Base-by-base conservation (phyloP, 768 basidiomycete genomes). In the Hirschioporus abietinus region DNA sequence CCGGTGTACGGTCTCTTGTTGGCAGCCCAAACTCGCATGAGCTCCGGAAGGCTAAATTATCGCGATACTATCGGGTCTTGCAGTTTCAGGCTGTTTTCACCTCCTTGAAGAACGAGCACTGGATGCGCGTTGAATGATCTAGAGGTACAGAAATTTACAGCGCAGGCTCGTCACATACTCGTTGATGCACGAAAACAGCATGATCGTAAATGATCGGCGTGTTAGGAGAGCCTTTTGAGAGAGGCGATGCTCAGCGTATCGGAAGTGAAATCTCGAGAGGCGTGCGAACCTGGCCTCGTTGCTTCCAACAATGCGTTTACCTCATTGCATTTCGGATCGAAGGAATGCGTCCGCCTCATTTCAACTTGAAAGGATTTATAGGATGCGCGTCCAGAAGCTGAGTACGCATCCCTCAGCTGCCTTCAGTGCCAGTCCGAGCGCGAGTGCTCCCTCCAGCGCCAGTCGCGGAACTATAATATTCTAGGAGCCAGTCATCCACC, bases 401-500 rank as follows among this genome's bases (percentile, higher is more conserved):
- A 52, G 20, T 52, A 52, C 42, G 20, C 12, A 52, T 52, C 42
- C 42, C 42, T 52, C 42, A 52, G 42, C 42, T 52, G 42, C 42
- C 42, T 52, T 52, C 42, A 52, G 42, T 52, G 42, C 42, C 42
- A 52, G 42, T 52, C 42, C 42, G 42, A 52, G 42, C 12, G 42
- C 42, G 42, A 52, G 30, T 3, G 42, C 42, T 52, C 42, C 42
- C 42, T 52, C 42, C 42, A 52, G 42, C 42, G 42, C 42, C 42
- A 52, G 42, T 52, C 42, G 42, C 42, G 42, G 42, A 52, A 52
- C 42, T 20, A 52, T 52, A 52, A 52, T 52, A 52, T 52, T 52
- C 42, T 52, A 52, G 42, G 42, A 52, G 42, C 42, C 42, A 52
- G 42, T n/a, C 42, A 52, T 52, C 42, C 42, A 52, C 42, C 42